Evolutionary conservation across 345 rosid genomes (phyloP), one percentile per base, ranked within the genome.

Genomic region (Anastatica hierochuntica): DNA sequence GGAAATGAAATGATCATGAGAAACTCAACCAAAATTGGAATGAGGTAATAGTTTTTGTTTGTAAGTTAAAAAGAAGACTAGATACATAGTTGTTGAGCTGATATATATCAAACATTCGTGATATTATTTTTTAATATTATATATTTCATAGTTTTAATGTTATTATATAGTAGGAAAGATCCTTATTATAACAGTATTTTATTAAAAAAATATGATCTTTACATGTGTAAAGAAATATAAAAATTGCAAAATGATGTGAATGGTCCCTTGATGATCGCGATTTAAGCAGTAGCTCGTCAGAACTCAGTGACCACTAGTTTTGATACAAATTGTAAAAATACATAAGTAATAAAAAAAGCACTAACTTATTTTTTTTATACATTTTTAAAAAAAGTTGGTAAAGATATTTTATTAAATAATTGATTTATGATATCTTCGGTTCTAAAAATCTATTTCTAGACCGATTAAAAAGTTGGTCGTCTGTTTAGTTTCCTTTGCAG

Each of bases 261-360:
- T 47, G 56, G 69, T 56, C 69, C 69, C 20, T 47, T 35, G n/a
- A n/a, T n/a, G n/a, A 31, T 16, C 30, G 21, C 43, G 36, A 64
- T 48, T 56, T 31, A 58, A 30, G 56, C n/a, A 39, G 41, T 19
- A 35, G 39, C 31, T 34, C 36, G 46, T 62, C 47, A 53, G 53
- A 44, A 14, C 34, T 54, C 60, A 54, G 41, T 54, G 55, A 38
- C 48, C 19, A 29, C 43, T 38, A 14, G 10, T 21, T 21, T 2
- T 21, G 2, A 21, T 21, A 21, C 24, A 21, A 21, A 21, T 21
- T 21, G 24, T 21, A 21, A 21, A 21, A 21, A 2, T 21, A 21
- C 5, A 21, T 21, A 21, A 21, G n/a, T n/a, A 21, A 5, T 21
- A 5, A 21, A 21, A 21, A 21, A 2, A 21, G 24, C 5, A 21